Conservation (phyloP, 2,329 filamentous ascomycete genomes). For the Cercospora sojina region DNA sequence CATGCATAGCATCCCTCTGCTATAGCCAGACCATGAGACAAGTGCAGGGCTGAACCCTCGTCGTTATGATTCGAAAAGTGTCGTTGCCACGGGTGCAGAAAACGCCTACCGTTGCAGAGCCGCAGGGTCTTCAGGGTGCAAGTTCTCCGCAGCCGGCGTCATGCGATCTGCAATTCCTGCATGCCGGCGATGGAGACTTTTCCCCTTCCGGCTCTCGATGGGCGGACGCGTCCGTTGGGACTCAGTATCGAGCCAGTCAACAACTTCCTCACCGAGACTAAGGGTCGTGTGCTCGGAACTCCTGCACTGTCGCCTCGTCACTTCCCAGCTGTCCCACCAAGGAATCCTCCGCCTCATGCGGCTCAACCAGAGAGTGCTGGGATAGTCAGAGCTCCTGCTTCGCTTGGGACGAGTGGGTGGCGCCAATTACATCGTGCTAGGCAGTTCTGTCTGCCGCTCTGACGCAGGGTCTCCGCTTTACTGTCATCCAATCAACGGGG, state of each 20-base stretch:
- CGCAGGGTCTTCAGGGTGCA: slow-evolving; percentile 14
- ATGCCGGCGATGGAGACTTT: neutral
- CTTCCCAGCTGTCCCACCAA: slow-evolving; percentile 3
- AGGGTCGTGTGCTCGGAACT: neutral
- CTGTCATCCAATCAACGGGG: slow-evolving; percentile 2
- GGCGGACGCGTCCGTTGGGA: neutral
- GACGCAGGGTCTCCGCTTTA: slow-evolving; percentile 30
- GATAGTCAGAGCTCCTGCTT: neutral
- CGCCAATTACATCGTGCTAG: slow-evolving; percentile 17
- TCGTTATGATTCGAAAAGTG: slow-evolving; percentile 1
- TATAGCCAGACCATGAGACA: neutral
- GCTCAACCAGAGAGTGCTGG: slow-evolving; percentile 4
- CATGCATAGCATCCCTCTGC: neutral
- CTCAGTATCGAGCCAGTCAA: slow-evolving; percentile 14
- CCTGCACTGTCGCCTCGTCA: slow-evolving; percentile 9
- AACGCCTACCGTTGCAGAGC: slow-evolving; percentile 8
- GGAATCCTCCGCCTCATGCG: neutral
- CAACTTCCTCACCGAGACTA: neutral
- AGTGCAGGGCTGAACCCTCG: neutral
- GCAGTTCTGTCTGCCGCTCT: slow-evolving; percentile 21
- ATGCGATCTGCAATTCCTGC: slow-evolving; percentile 15
- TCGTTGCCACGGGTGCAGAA: neutral
- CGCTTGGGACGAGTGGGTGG: slow-evolving; percentile 9
- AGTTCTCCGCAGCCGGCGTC: slow-evolving; percentile 12
- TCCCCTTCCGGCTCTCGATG: slow-evolving; percentile 3